Evolutionary conservation across 2,329 filamentous ascomycete species (phyloP), one percentile per base, ranked within the genome.

Genomic region (Emericellopsis cladophorae): DNA sequence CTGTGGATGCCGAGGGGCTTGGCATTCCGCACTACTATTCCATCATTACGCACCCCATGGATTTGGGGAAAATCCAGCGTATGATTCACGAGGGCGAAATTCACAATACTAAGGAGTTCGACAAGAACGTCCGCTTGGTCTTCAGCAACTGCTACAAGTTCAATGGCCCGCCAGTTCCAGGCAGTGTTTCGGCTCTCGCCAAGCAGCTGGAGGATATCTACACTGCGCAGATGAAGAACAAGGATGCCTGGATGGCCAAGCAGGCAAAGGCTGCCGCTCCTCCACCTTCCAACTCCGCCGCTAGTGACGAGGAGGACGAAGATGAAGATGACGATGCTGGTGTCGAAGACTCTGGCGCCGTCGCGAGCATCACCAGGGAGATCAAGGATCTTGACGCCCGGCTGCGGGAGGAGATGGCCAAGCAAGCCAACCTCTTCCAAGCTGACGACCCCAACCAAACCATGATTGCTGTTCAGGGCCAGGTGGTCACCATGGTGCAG

Each of bases 21-120:
- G 88, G 90, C 56, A 95, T 96, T 44, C 92, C 92, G 1, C 81
- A 83, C 21, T 98, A 98, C 57, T 86, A 92, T 58, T 87, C 83
- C 53, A 70, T 96, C 46, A 88, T 98, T 64, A 96, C 95, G 68
- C 87, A 89, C 57, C 92, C 92, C 0, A 98, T 96, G 90, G 90
- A 98, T 58, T 69, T 95, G 39, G 70, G 74, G 14, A 95, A 86
- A n/a, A 83, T 95, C 54, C 70, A 75, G 31, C 70, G 72, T 34
- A 93, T 93, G 61, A 70, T 95, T 33, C 77, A 81, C 49, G 69
- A 70, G 11, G 87, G 88, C 22, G 76, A 87, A 42, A 96, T 96
- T 54, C 74, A 78, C 48, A 86, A 73, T 42, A 72, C 85, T 1
- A 88, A 87, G 58, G 89, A 95, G 36, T 87, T 96, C 51, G 84